Base-by-base conservation (phyloP, 176 grass and related monocot genomes). In the Tuctoria greenei region DNA sequence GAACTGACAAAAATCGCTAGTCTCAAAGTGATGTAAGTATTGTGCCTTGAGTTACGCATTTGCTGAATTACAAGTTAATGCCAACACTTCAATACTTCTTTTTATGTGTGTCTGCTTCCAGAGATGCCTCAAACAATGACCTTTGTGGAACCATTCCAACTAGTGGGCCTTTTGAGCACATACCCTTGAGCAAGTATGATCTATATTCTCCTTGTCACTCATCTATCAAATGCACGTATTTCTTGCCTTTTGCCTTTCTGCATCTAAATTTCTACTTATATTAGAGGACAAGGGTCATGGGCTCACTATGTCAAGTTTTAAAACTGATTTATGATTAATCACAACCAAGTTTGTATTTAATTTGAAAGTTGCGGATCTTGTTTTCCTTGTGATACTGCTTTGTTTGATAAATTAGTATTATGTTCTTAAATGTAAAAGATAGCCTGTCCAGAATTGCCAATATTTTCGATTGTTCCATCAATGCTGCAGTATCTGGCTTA, bases 121-220 rank as follows among this genome's bases (percentile, higher is more conserved):
- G 92, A 71, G 86, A 96, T 79, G 73, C 85, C 60, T 89, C 92
- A 31, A 84, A 83, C 65, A 96, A 96, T 20, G 51, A 96, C 77
- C 83, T 96, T 54, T 89, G 89, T 38, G 89, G 92, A 37, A 89
- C 92, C 65, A 96, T 96, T 86, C 92, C 89, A 27, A 87, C 86
- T 59, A 87, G 64, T n/a, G 84, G 89, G 16, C 84, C 86, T 83
- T 96, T 96, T 82, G 84, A 85, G 61, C 86, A 74, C 78, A 81
- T 92, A 64, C 80, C 86, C 10, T 69, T 83, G 78, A 96, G 71
- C 86, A 96, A 87, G 89, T 96, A 89, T 46, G 38, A 78, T 25
- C 61, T 76, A 10, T 52, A 45, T 5, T 14, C 64, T 47, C n/a
- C 6, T 71, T 71, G 11, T 26, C 25, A 47, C 70, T 83, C 1